A percentile compares a stretch with the other conserved stretches of the same genome.
Conservation (phyloP, 2,329 filamentous ascomycete species). For the Colletotrichum sp. region DNA sequence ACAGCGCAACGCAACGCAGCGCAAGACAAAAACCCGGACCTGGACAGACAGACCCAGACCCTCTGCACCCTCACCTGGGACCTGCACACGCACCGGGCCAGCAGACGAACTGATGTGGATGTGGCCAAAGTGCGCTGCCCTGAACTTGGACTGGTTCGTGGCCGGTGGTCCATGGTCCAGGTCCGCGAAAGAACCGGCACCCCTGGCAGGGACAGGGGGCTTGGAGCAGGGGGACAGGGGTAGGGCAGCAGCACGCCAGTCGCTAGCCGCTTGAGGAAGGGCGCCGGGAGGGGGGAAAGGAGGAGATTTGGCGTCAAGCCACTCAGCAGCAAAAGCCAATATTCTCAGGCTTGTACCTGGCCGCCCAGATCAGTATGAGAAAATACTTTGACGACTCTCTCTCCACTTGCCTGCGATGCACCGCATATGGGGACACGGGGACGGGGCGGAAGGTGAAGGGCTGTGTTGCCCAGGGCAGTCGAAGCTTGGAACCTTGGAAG, state of each 20-base stretch:
- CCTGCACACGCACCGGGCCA: background rate
- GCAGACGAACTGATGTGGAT: background rate
- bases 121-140: background rate
- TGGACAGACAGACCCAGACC: background rate
- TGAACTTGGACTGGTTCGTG: constrained; percentile 14
- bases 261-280: background rate
- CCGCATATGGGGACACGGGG: background rate
- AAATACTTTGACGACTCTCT: background rate
- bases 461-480: background rate
- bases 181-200: background rate
- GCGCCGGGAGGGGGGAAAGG: constrained; percentile 6
- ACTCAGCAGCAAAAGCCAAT: background rate
- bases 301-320: constrained; percentile 21
- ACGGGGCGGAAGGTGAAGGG: background rate
- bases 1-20: background rate
- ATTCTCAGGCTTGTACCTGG: background rate
- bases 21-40: background rate
- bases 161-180: background rate
- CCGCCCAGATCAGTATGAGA: background rate
- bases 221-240: background rate
- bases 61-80: background rate
- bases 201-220: constrained; percentile 8
- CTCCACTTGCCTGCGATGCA: background rate
- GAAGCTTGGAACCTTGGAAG: background rate
- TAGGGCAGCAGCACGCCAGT: background rate